Conservation (phyloP, 768 basidiomycete genomes). For the Nevesoporus exiguus region DNA sequence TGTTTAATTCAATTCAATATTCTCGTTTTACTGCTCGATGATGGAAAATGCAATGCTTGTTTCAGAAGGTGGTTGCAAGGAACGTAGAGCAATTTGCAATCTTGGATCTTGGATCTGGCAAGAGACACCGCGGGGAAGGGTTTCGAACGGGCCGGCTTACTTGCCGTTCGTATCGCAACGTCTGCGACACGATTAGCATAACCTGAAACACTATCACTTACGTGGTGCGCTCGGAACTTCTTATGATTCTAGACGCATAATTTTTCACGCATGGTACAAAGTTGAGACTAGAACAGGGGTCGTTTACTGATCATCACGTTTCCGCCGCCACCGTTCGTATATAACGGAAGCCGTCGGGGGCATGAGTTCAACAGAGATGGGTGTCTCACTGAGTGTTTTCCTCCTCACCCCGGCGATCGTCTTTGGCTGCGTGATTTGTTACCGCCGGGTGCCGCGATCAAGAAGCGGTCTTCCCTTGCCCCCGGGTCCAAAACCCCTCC, state of each 20-base stretch:
- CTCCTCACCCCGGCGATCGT: conserved; percentile 6
- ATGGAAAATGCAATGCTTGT: conserved; percentile 12
- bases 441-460: conserved; percentile 4
- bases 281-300: conserved; percentile 12
- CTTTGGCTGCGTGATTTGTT: conserved; percentile 13
- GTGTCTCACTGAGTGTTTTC: background rate
- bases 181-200: conserved; percentile 17
- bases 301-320: conserved; percentile 3
- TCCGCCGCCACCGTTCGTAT: conserved; percentile 11
- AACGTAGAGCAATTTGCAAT: conserved; percentile 17
- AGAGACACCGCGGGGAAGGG: conserved; percentile 31
- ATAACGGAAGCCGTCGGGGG: conserved; percentile 5
- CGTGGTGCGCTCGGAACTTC: conserved; percentile 18
- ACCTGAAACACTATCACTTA: conserved; percentile 22
- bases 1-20: conserved; percentile 12
- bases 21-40: conserved; percentile 3
- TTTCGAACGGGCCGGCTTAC: conserved; percentile 7
- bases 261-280: conserved; percentile 10
- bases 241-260: conserved; percentile 11
- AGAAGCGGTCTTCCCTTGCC: conserved; percentile 15
- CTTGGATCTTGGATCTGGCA: conserved; percentile 12
- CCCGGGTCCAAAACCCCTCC: conserved; percentile 23
- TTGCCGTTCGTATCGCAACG: conserved; percentile 12
- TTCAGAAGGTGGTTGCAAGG: conserved; percentile 7
- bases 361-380: conserved; percentile 12